Evolutionary conservation across 2,329 filamentous ascomycete species (phyloP), one percentile per base, ranked within the genome.

Genomic region (Xylaria hypoxylon): DNA sequence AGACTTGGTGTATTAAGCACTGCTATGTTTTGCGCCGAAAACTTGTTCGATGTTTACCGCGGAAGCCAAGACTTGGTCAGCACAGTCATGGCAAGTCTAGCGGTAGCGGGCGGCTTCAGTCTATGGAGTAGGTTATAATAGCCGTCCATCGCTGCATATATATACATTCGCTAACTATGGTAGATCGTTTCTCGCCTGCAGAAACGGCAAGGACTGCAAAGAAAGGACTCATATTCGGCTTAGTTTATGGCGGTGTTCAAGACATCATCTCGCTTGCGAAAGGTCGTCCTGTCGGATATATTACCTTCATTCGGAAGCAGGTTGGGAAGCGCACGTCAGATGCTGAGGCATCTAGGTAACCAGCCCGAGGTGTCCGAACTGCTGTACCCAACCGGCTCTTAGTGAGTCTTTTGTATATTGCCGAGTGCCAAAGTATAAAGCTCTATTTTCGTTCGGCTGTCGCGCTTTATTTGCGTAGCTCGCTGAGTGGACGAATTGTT

Each of bases 41-140:
- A 95, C 78, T 90, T 92, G 62, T 90, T 97, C 57, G 94, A 97
- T 80, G 84, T 89, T 5, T 90, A 89, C 71, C 84, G 89, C 56
- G 86, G 87, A 48, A 83, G 84, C 62, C 88, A 89, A 77, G 95
- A 98, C 79, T 89, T 94, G 74, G 77, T 93, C 73, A 95, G 91
- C 70, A 97, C 92, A 0, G 88, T 93, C 5, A 85, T 94, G 64
- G 94, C 96, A 28, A 94, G 92, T 52, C 82, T 97, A 77, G 91
- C 92, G 0, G 90, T 96, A 40, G 93, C 94, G 0, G 95, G 95
- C 2, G 85, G 89, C 8, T 97, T 97, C 83, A 97, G 94, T 77
- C 82, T 94, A 65, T 91, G 92, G 87, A 92, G 93, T 94, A 85
- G 77, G 90, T 83, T 53, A 42, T 50, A 5, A 59, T 15, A 40